These are phyloP conservation scores for Sporothrix schenckii DNA, from an alignment of 2,329 filamentous ascomycete species.

Conservation along the genomic window DNA sequence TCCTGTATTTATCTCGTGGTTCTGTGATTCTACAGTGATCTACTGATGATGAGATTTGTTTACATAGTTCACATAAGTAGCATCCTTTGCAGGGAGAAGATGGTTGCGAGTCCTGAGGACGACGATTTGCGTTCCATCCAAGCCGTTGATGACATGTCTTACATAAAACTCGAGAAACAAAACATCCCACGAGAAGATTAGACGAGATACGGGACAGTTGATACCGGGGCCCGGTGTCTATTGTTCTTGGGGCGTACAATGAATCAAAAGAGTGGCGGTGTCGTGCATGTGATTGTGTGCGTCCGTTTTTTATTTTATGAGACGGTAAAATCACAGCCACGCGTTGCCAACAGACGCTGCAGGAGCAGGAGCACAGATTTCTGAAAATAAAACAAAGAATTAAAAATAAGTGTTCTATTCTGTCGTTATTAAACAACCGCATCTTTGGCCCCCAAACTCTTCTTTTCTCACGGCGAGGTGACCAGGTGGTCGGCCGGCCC, in stretches of 20 bases:
- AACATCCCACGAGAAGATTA: background rate
- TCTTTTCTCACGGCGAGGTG: background rate
- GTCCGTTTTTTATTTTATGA: background rate
- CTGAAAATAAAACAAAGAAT: background rate
- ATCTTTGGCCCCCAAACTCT: background rate
- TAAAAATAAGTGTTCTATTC: background rate
- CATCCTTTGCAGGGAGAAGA: background rate
- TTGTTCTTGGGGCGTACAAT: background rate
- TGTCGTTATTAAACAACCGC: too few species aligned
- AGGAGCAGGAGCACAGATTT: too few species aligned
- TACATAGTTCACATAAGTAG: background rate
- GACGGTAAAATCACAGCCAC: background rate
- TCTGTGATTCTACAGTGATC: background rate
- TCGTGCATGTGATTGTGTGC: conserved; percentile 20
- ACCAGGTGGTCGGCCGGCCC: background rate
- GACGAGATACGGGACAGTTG: too few species aligned
- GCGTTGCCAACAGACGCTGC: background rate
- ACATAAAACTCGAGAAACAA: background rate
- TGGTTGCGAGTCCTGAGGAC: background rate
- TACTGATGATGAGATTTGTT: background rate
- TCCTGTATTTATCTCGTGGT: background rate
- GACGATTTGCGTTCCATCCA: background rate
- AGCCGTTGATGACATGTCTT: background rate
- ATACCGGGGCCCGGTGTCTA: background rate
- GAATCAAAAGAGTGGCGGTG: conserved; percentile 8